A percentile compares a stretch with the other conserved stretches of the same genome.
Evolutionary conservation across 1,284 basidiomycete species (phyloP).

Genomic region (Ustilago bromivora): DNA sequence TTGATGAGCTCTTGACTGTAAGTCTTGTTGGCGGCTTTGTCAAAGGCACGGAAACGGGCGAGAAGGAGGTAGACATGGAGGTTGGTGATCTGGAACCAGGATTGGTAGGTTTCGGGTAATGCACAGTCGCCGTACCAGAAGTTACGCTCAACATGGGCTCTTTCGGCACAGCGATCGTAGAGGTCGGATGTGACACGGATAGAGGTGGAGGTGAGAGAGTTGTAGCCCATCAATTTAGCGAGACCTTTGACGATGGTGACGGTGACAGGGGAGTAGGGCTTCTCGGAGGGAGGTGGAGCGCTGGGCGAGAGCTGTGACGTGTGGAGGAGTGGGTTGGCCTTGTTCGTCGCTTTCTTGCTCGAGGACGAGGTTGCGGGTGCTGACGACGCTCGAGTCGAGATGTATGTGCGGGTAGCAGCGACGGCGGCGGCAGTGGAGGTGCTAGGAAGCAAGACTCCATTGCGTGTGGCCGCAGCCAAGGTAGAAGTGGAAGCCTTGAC

Average conservation of each 20-base stretch:
- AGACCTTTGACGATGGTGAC: constrained; percentile 67
- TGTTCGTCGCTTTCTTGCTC: background rate
- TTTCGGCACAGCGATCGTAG: constrained; percentile 73
- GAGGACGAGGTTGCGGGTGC: background rate
- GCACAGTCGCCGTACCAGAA: constrained; percentile 76
- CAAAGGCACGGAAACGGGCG: constrained; percentile 86
- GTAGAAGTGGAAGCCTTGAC: constrained; percentile 30
- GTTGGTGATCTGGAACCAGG: constrained; percentile 96
- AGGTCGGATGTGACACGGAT: constrained; percentile 74
- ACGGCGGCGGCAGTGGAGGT: constrained; percentile 12
- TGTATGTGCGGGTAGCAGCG: constrained; percentile 19
- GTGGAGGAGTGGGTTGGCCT: constrained; percentile 31
- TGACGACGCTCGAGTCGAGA: constrained; percentile 13
- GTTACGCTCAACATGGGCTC: constrained; percentile 67
- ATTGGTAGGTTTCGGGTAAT: constrained; percentile 93
- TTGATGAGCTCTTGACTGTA: constrained; percentile 87
- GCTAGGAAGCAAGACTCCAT: constrained; percentile 27
- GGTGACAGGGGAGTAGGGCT: constrained; percentile 54
- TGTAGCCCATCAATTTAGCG: constrained; percentile 73
- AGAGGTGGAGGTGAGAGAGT: constrained; percentile 72
- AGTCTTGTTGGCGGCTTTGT: constrained; percentile 76
- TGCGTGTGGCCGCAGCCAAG: constrained; percentile 21
- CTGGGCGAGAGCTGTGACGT: constrained; percentile 59
- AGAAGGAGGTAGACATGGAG: constrained; percentile 92
- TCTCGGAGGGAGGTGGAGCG: constrained; percentile 46